Base-by-base conservation (phyloP, 192 early-diverging fungal species). In the Backusella macrospora region DNA sequence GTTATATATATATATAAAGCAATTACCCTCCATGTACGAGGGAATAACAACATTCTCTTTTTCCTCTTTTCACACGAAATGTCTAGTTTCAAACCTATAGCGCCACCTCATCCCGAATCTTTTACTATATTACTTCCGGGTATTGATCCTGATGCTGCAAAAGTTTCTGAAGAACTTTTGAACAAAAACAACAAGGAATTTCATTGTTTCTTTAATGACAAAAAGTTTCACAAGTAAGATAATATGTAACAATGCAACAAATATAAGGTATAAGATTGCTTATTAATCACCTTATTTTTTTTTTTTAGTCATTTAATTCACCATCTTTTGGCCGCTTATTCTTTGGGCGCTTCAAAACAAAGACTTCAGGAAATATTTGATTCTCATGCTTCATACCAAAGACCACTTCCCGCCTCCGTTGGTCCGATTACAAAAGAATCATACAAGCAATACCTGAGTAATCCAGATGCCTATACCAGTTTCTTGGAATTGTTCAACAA, bases 151-250 rank as follows among this genome's bases (percentile, higher is more conserved):
- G 75, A 73, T 23, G 78, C 87, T 6, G 72, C 73, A 16, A 74
- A 62, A 8, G 75, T 81, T 15, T 81, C 84, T n/a, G 75, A 74
- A 10, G 78, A 80, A 4, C 71, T 90, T 63, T 81, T 87, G 29
- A 74, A 81, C 3, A 72, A 80, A 18, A 86, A 87, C 62, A 76
- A 84, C 47, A 67, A 82, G 29, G 81, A 88, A 44, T 70, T 86
- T 52, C 87, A 88, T 49, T 69, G 73, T 13, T 90, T 88, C 72
- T 88, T 88, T 69, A 87, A 87, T 66, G 71, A 86, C 3, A 73
- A 18, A 9, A 75, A 78, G 13, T 88, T 85, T 73, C 89, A 90
- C 77, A 90, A 88, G 76, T 73, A 68, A 72, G 65, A 73, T n/a
- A 23, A 62, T 29, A 13, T 45, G 29, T 34, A 34, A 34, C 29